A percentile compares a stretch with the other conserved stretches of the same genome.
phyloP scores from a whole-genome alignment of 371 early-diverging fungal genomes.

The Mucor sp. region DNA sequence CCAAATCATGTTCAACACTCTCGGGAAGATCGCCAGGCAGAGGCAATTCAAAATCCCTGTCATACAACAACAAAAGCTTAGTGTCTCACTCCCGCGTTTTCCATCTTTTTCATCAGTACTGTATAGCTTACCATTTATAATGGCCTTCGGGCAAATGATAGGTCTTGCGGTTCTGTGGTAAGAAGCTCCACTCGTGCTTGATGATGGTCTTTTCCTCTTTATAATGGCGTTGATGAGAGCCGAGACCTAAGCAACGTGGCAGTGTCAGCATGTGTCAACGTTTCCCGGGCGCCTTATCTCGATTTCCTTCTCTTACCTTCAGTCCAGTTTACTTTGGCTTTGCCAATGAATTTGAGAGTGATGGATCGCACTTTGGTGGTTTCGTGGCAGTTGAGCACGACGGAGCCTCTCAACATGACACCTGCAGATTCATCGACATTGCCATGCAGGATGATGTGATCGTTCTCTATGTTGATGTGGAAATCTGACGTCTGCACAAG shows the following conservation, averaged over 20 bases:
- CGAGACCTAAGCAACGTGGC: constrained; percentile 28
- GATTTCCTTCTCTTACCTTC: constrained; percentile 33
- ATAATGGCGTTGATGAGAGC: constrained; percentile 49
- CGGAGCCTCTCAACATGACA: constrained; percentile 46
- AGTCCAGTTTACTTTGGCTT: constrained; percentile 44
- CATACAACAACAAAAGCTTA: constrained; percentile 1
- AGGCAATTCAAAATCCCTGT: constrained; percentile 54
- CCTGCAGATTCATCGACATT: constrained; percentile 49
- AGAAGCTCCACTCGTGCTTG: constrained; percentile 50
- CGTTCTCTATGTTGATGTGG: constrained; percentile 41
- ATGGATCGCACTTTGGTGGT: constrained; percentile 44
- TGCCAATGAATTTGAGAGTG: constrained; percentile 45
- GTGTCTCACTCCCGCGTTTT: background rate
- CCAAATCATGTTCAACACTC: constrained; percentile 41
- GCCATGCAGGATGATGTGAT: constrained; percentile 49
- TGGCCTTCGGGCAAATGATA: constrained; percentile 42
- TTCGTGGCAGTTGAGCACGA: constrained; percentile 43
- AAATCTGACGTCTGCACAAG: constrained; percentile 40
- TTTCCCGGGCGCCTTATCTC: background rate
- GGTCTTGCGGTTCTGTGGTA: constrained; percentile 36
- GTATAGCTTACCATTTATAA: constrained; percentile 43
- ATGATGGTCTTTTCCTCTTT: constrained; percentile 46
- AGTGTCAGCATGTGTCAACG: background rate
- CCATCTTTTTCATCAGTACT: background rate
- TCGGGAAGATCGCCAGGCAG: constrained; percentile 56